Base-by-base conservation (phyloP, 1,284 basidiomycete species). In the Ganoderma multipileum region DNA sequence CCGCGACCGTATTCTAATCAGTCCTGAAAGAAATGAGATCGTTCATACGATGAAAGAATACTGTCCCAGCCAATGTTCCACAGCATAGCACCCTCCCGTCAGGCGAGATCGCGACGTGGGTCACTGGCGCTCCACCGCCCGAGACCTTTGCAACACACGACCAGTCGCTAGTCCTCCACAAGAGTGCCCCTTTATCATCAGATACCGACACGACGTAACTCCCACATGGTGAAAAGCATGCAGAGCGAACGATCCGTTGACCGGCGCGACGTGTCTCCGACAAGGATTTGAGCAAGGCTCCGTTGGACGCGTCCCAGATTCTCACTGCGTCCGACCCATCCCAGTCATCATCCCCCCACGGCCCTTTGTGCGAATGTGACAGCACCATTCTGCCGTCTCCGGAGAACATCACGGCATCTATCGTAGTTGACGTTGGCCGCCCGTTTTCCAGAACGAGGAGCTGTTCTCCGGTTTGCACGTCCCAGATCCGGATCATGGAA, bases 361-460 rank as follows among this genome's bases (percentile, higher is more conserved):
- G 2, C 14, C 2, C 11, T 5, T 20, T 11, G 20, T 1, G 11
- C n/a, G n/a, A 47, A 47, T 23, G n/a, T 23, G 44, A 47, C 11
- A 47, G 44, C n/a, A 47, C 20, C 44, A 47, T n/a, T 18, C 20
- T n/a, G 20, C 44, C 44, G 9, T 47, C 44, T 8, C n/a, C n/a
- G 3, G 44, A 47, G 5, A 42, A 61, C 3, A 14, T 23, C 3
- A 47, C 44, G 11, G 16, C 42, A n/a, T 28, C 11, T 33, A 28
- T 30, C 5, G n/a, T n/a, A n/a, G n/a, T n/a, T 3, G 1, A 2
- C 18, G 1, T 2, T 4, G n/a, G n/a, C 11, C 2, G 12, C 54
- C 7, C 11, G 14, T 3, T 3, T 3, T 5, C 6, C 1, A 57
- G 16, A 18, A 36, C 54, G 11, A 57, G 11, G 54, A 57, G 54